A percentile compares a stretch with the other conserved stretches of the same genome.
phyloP scores from a whole-genome alignment of 106 monocot species.

The Acanthochlamys bracteata region DNA sequence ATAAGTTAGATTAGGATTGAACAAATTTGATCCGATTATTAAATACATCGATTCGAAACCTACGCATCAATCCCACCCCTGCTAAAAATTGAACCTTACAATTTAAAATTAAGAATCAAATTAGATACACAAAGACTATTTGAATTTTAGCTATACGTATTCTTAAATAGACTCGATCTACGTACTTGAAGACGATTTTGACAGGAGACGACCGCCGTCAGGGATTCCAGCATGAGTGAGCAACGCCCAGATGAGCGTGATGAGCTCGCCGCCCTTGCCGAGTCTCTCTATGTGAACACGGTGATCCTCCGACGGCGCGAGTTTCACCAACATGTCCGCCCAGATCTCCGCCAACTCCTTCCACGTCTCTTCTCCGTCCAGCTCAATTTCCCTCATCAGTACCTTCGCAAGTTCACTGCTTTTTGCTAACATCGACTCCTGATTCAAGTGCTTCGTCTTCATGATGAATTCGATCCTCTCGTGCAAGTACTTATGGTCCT shows the following conservation, averaged over 20 bases:
- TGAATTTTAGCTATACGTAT: no score
- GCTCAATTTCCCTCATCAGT: not conserved
- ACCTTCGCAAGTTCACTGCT: not conserved
- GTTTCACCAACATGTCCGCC: slow-evolving; percentile 7
- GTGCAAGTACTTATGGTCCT: not conserved
- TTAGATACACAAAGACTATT: no score
- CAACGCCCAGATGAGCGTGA: slow-evolving; percentile 17
- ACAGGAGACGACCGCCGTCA: not conserved
- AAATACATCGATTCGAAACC: no score
- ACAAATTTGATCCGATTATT: no score
- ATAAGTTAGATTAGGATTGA: no score
- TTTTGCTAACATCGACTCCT: not conserved
- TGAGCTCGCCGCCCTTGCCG: slow-evolving; percentile 11
- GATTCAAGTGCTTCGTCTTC: not conserved
- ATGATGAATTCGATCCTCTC: not conserved
- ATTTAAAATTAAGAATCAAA: no score
- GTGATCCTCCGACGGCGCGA: slow-evolving; percentile 6
- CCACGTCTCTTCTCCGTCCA: not conserved
- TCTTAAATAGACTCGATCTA: no score
- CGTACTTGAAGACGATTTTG: no score
- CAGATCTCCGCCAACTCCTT: slow-evolving; percentile 10
- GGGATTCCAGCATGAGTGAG: slow-evolving; percentile 5
- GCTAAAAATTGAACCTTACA: no score
- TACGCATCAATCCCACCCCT: no score
- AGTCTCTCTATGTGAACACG: not conserved